Evolutionary conservation across 106 monocot species (phyloP).

Genomic region (Platanthera zijinensis): DNA sequence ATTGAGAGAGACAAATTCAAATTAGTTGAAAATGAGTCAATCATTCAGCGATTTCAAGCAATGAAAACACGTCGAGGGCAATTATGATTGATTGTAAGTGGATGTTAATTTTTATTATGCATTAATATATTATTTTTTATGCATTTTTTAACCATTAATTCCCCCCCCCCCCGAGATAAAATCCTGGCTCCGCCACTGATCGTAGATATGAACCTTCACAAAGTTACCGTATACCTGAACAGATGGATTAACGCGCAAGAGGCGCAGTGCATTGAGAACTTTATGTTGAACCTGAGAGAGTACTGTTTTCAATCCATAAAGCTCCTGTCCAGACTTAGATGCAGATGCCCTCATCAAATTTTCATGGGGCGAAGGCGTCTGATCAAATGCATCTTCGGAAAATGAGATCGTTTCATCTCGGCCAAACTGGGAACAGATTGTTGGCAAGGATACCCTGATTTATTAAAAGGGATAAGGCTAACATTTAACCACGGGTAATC

Average conservation of each 20-base stretch:
- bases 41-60: too few species aligned
- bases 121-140: too few species aligned
- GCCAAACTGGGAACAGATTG: neutral
- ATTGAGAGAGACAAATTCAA: too few species aligned
- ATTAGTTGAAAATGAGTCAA: too few species aligned
- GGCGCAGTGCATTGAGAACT: slow-evolving; percentile 5
- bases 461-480: neutral
- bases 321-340: neutral
- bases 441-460: neutral
- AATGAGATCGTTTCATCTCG: neutral
- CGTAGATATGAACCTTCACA: neutral
- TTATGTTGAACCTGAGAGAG: neutral
- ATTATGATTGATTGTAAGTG: too few species aligned
- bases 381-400: neutral
- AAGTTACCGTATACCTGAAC: neutral
- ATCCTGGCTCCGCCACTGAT: too few species aligned
- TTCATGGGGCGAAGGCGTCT: neutral
- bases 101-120: too few species aligned
- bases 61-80: too few species aligned
- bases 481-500: neutral
- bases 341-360: neutral
- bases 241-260: neutral
- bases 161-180: too few species aligned
- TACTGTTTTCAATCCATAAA: neutral
- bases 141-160: too few species aligned